phyloP scores from a whole-genome alignment of 2,329 filamentous ascomycete genomes.

The Fusarium keratoplasticum region DNA sequence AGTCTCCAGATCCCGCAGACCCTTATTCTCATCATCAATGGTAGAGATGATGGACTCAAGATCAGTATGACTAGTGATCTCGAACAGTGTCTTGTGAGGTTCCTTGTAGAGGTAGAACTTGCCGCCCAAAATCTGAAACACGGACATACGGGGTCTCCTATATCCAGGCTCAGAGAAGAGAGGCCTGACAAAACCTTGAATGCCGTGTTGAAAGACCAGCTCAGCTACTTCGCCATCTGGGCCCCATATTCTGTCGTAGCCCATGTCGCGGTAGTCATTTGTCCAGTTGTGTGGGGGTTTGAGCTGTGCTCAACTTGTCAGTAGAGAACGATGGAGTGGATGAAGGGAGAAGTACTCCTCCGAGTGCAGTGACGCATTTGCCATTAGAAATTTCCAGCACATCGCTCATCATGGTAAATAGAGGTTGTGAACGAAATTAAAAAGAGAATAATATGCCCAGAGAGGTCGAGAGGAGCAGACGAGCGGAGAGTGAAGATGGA shows the following conservation, averaged over 20 bases:
- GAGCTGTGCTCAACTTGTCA: background rate
- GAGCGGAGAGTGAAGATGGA: background rate
- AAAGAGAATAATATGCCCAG: background rate
- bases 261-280: background rate
- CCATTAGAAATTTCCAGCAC: background rate
- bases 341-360: background rate
- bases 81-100: background rate
- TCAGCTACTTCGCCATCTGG: background rate
- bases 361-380: background rate
- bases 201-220: background rate
- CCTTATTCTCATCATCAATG: background rate
- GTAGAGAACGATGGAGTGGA: background rate
- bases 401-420: background rate
- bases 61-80: background rate
- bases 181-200: background rate
- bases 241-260: background rate
- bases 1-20: background rate
- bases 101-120: background rate
- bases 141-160: background rate
- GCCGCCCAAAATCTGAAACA: background rate
- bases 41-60: background rate
- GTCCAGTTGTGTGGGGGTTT: background rate
- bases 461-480: background rate
- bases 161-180: background rate
- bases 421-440: background rate